Evolutionary conservation across 2,329 filamentous ascomycete species (phyloP).

Genomic region (Penicillium hesseltinei): DNA sequence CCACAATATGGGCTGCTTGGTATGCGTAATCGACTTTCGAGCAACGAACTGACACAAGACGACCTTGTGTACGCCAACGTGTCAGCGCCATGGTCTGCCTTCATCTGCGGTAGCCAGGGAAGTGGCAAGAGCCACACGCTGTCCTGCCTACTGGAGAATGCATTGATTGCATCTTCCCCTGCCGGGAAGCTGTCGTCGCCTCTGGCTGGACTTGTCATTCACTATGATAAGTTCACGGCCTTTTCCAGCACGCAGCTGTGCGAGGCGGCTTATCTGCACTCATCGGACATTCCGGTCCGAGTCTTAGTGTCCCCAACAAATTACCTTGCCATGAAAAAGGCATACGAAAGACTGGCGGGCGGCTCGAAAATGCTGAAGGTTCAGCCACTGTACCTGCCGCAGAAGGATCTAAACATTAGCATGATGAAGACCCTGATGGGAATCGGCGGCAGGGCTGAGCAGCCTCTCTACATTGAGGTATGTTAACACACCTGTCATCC

Average conservation of each 20-base stretch:
- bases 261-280: slow-evolving; percentile 57
- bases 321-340: slow-evolving; percentile 38
- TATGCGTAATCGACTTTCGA: background rate
- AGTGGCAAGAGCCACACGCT: slow-evolving; percentile 62
- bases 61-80: slow-evolving; percentile 44
- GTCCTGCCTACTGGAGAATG: slow-evolving; percentile 55
- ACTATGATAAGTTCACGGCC: slow-evolving; percentile 52
- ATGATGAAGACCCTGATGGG: slow-evolving; percentile 59
- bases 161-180: slow-evolving; percentile 30
- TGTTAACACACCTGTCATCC: slow-evolving; percentile 6
- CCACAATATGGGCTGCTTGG: slow-evolving; percentile 3
- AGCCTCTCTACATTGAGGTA: slow-evolving; percentile 53
- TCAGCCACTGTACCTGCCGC: slow-evolving; percentile 47
- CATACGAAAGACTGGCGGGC: slow-evolving; percentile 43
- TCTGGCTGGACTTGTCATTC: slow-evolving; percentile 55
- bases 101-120: slow-evolving; percentile 64
- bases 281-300: slow-evolving; percentile 47
- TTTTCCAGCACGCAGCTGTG: slow-evolving; percentile 43
- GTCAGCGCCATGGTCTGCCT: slow-evolving; percentile 56
- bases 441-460: slow-evolving; percentile 40
- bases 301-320: slow-evolving; percentile 55
- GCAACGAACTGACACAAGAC: background rate
- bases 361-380: slow-evolving; percentile 35
- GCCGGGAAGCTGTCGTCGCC: slow-evolving; percentile 49
- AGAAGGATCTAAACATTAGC: slow-evolving; percentile 51